Evolutionary conservation across 2,329 filamentous ascomycete species (phyloP).

Genomic region (Trichoderma sp.): DNA sequence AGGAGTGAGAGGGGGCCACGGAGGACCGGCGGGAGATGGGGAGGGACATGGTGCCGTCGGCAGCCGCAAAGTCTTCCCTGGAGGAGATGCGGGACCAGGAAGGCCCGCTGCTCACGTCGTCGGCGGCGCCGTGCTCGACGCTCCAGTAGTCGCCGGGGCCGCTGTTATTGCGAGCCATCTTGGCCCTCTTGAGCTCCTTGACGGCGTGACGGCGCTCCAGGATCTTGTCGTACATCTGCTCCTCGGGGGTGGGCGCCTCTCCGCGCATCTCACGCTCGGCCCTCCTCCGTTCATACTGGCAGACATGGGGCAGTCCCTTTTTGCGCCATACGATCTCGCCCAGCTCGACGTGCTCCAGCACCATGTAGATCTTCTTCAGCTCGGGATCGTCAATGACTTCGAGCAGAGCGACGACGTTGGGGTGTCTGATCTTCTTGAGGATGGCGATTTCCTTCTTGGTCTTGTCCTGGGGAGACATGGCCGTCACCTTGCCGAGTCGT

Average conservation of each 20-base stretch:
- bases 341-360: constrained; percentile 90
- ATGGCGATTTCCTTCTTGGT: constrained; percentile 97
- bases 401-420: constrained; percentile 92
- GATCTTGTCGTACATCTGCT: constrained; percentile 62
- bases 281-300: constrained; percentile 77
- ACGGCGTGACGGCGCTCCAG: constrained; percentile 61
- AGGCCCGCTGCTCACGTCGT: constrained; percentile 50
- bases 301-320: constrained; percentile 81
- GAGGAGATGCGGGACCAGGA: constrained; percentile 49
- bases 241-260: constrained; percentile 59
- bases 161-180: constrained; percentile 53
- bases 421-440: constrained; percentile 94
- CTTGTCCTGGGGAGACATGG: constrained; percentile 69
- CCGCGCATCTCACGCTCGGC: constrained; percentile 72
- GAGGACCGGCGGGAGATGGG: constrained; percentile 49
- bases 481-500: constrained; percentile 80
- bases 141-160: constrained; percentile 74
- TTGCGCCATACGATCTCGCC: constrained; percentile 95
- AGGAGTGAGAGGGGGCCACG: constrained; percentile 50
- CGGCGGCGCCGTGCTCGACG: constrained; percentile 71
- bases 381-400: constrained; percentile 98
- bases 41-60: constrained; percentile 43
- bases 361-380: constrained; percentile 97
- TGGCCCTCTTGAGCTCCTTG: constrained; percentile 61
- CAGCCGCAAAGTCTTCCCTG: constrained; percentile 44